Evolutionary conservation across 2,329 filamentous ascomycete species (phyloP).

Genomic region (Penicillium expansum): DNA sequence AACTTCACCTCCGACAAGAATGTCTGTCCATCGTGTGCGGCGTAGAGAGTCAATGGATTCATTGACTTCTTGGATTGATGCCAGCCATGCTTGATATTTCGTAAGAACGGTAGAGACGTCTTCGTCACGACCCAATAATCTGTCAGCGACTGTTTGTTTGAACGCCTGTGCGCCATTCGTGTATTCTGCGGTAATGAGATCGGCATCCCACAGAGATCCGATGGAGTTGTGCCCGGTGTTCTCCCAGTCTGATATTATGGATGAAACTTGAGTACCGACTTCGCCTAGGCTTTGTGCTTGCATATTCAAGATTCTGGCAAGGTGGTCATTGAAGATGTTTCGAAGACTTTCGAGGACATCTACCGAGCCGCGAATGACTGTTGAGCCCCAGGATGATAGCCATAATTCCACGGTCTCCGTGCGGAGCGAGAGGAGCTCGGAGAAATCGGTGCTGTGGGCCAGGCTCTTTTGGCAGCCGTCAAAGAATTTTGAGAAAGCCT

Average conservation of each 20-base stretch:
- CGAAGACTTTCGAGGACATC: conserved; percentile 68
- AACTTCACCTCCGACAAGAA: conserved; percentile 40
- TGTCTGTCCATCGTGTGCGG: conserved; percentile 37
- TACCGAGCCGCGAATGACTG: conserved; percentile 47
- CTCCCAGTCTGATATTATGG: conserved; percentile 61
- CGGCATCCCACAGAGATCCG: conserved; percentile 65
- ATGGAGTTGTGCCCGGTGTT: conserved; percentile 52
- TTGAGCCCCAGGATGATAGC: conserved; percentile 69
- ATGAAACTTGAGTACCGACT: conserved; percentile 63
- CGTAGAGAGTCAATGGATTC: conserved; percentile 36
- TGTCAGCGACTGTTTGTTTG: conserved; percentile 65
- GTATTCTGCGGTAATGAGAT: conserved; percentile 64
- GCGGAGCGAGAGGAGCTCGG: conserved; percentile 66
- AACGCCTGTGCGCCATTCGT: conserved; percentile 65
- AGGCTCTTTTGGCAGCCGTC: conserved; percentile 62
- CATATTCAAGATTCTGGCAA: conserved; percentile 61
- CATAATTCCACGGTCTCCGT: conserved; percentile 70
- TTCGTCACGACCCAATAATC: conserved; percentile 69
- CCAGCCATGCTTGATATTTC: conserved; percentile 69
- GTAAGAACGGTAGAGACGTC: conserved; percentile 61
- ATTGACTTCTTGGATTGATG: conserved; percentile 58
- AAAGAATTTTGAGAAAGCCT: conserved; percentile 59
- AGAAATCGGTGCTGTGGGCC: conserved; percentile 61
- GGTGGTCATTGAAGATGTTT: conserved; percentile 64
- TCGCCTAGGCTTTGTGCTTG: conserved; percentile 64